These are phyloP conservation scores for Carex kokanica DNA, from an alignment of 176 grass and related monocot genomes.

Conservation along the genomic window DNA sequence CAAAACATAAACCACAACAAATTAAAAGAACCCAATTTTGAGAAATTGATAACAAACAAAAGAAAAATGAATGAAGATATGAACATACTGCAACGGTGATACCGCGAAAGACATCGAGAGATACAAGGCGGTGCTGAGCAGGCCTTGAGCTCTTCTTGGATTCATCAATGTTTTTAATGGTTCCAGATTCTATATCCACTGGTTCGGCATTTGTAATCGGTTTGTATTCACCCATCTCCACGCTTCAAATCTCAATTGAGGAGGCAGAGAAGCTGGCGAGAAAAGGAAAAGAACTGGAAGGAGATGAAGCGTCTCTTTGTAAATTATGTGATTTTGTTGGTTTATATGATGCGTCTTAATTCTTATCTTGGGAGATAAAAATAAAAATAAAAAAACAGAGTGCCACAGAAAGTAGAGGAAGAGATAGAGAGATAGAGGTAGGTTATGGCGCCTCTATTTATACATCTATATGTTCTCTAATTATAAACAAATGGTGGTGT, in stretches of 20 bases:
- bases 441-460: background rate
- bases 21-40: background rate
- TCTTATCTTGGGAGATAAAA: slow-evolving; percentile 4
- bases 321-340: slow-evolving; percentile 14
- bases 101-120: slow-evolving; percentile 80
- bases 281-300: background rate
- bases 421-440: background rate
- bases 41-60: background rate
- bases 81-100: slow-evolving; percentile 58
- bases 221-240: slow-evolving; percentile 31
- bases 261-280: background rate
- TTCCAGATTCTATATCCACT: slow-evolving; percentile 24
- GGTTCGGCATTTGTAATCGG: slow-evolving; percentile 10
- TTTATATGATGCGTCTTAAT: background rate
- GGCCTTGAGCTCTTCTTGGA: background rate
- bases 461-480: background rate
- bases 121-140: slow-evolving; percentile 39
- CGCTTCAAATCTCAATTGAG: background rate
- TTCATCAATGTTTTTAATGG: background rate
- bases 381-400: background rate
- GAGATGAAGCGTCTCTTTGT: slow-evolving; percentile 13
- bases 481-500: slow-evolving; percentile 21
- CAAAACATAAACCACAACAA: background rate
- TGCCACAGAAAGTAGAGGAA: slow-evolving; percentile 10
- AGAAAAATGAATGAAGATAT: background rate